These are phyloP conservation scores for Malassezia sp. DNA, from an alignment of 1,284 basidiomycete species.

Conservation along the genomic window DNA sequence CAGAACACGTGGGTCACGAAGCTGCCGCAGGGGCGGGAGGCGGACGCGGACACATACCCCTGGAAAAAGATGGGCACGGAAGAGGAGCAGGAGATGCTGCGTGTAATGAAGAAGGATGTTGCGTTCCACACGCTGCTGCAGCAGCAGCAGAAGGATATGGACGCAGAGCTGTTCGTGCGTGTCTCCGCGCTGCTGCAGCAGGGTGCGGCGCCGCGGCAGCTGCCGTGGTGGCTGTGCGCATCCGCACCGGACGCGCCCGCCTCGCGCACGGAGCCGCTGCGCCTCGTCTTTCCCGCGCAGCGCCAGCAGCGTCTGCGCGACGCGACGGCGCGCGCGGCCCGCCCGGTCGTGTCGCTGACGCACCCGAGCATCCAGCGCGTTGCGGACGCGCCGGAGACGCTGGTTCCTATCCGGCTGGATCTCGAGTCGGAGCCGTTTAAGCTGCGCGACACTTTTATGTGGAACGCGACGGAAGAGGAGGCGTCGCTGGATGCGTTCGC, in stretches of 20 bases:
- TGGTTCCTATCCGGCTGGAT: conserved; percentile 87
- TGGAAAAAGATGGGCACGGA: conserved; percentile 49
- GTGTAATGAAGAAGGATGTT: conserved; percentile 53
- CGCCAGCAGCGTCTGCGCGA: conserved; percentile 54
- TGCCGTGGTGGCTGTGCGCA: conserved; percentile 39
- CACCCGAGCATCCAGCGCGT: conserved; percentile 52
- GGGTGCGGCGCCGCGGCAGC: conserved; percentile 18
- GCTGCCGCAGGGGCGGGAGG: conserved; percentile 50
- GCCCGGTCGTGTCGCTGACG: conserved; percentile 24
- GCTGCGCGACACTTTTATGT: conserved; percentile 90
- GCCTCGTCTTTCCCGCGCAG: conserved; percentile 31
- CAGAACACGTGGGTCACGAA: conserved; percentile 57
- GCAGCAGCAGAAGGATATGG: conserved; percentile 26
- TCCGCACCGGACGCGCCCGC: conserved; percentile 20
- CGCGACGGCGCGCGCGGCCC: conserved; percentile 44
- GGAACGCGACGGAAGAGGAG: conserved; percentile 80
- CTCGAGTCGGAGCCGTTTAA: conserved; percentile 80
- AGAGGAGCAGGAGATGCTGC: conserved; percentile 51
- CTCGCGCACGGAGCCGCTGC: conserved; percentile 21
- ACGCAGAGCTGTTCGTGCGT: conserved; percentile 25
- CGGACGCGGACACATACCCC: conserved; percentile 8
- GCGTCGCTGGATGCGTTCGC: conserved; percentile 83
- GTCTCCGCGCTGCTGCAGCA: conserved; percentile 26
- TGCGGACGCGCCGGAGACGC: conserved; percentile 59
- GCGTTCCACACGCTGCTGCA: conserved; percentile 49